These are phyloP conservation scores for Botryotinia narcissicola DNA, from an alignment of 2,329 filamentous ascomycete genomes.

Conservation along the genomic window DNA sequence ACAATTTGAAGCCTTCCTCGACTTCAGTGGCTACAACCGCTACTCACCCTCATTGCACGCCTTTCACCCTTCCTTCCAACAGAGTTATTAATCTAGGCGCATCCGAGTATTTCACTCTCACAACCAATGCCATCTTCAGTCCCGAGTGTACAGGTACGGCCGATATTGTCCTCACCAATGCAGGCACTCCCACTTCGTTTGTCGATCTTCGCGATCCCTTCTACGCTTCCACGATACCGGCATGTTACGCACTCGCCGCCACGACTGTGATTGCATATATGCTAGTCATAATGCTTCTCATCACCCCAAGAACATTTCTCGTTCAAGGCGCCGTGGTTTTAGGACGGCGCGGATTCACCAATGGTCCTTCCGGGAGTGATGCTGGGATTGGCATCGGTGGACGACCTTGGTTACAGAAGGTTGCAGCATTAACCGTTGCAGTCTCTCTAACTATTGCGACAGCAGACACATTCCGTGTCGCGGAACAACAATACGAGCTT, in stretches of 20 bases:
- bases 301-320: slow-evolving; percentile 89
- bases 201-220: slow-evolving; percentile 77
- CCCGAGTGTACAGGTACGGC: slow-evolving; percentile 47
- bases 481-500: slow-evolving; percentile 73
- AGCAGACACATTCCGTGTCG: slow-evolving; percentile 83
- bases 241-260: slow-evolving; percentile 88
- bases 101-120: slow-evolving; percentile 43
- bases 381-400: slow-evolving; percentile 82
- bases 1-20: slow-evolving; percentile 26
- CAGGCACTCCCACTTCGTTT: slow-evolving; percentile 25
- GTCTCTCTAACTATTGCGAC: slow-evolving; percentile 93
- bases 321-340: slow-evolving; percentile 81
- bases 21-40: slow-evolving; percentile 36
- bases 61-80: slow-evolving; percentile 59
- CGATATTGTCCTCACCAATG: slow-evolving; percentile 33
- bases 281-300: slow-evolving; percentile 83
- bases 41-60: slow-evolving; percentile 53
- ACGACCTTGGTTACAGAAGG: slow-evolving; percentile 88
- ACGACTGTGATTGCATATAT: slow-evolving; percentile 86
- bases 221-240: slow-evolving; percentile 88
- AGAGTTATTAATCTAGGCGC: slow-evolving; percentile 47
- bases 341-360: slow-evolving; percentile 79
- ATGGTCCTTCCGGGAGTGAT: slow-evolving; percentile 65
- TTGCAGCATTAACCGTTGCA: slow-evolving; percentile 69
- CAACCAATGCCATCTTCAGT: slow-evolving; percentile 48